Conservation (phyloP, 371 early-diverging fungal genomes). For the Rhizopus microsporus region DNA sequence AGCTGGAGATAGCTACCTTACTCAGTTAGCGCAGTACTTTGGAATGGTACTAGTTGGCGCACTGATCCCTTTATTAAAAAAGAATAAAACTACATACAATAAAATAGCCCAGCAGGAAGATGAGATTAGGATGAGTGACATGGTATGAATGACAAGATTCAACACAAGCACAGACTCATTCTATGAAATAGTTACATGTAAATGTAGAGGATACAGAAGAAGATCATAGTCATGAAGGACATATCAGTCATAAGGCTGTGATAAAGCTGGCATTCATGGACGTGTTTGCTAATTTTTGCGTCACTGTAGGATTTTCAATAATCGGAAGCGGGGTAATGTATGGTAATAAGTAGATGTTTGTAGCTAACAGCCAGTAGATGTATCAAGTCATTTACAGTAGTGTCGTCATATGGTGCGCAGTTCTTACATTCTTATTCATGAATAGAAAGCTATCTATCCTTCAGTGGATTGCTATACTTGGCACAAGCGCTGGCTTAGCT, state of each 20-base stretch:
- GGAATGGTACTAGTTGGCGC: conserved; percentile 64
- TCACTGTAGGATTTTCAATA: conserved; percentile 72
- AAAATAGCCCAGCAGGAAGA: conserved; percentile 18
- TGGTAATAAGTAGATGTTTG: not conserved
- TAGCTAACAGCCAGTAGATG: conserved; percentile 42
- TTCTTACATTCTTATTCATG: conserved; percentile 65
- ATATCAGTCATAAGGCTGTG: conserved; percentile 50
- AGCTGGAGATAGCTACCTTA: conserved; percentile 58
- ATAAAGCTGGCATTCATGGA: conserved; percentile 63
- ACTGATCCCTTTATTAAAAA: conserved; percentile 45
- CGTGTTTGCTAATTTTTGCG: conserved; percentile 67
- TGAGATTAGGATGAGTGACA: conserved; percentile 7
- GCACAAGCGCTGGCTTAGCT: conserved; percentile 68
- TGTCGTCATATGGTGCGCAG: conserved; percentile 80
- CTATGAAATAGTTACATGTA: too few species aligned
- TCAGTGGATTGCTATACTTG: conserved; percentile 71
- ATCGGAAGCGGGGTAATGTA: conserved; percentile 73
- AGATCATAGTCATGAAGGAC: conserved; percentile 16
- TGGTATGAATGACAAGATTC: not conserved
- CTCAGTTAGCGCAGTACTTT: conserved; percentile 55
- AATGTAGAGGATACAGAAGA: not conserved
- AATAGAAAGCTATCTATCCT: conserved; percentile 49
- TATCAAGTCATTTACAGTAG: conserved; percentile 77
- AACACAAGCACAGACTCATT: too few species aligned
- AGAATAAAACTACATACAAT: conserved; percentile 19